Evolutionary conservation across 2,329 filamentous ascomycete species (phyloP).

Genomic region (Fusarium humuli): DNA sequence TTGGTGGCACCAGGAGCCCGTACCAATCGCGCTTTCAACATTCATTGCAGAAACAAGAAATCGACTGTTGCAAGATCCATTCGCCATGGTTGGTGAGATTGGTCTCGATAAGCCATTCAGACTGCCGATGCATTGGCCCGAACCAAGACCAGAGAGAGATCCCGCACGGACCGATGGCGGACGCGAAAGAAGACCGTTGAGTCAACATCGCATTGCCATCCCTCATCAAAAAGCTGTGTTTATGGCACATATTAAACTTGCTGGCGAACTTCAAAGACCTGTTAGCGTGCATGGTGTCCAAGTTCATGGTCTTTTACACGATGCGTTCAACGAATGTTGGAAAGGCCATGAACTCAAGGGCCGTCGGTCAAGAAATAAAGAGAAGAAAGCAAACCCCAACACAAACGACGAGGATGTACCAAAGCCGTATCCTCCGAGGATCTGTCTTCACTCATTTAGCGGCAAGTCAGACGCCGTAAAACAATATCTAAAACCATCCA

Average conservation of each 20-base stretch:
- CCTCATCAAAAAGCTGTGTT: slow-evolving; percentile 74
- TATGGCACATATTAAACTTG: slow-evolving; percentile 72
- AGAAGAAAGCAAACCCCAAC: slow-evolving; percentile 20
- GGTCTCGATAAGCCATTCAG: slow-evolving; percentile 79
- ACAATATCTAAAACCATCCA: slow-evolving; percentile 77
- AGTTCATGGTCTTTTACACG: slow-evolving; percentile 75
- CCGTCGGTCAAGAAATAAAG: slow-evolving; percentile 58
- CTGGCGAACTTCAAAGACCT: slow-evolving; percentile 71
- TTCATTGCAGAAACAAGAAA: slow-evolving; percentile 67
- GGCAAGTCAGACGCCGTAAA: slow-evolving; percentile 78
- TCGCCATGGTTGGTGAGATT: slow-evolving; percentile 78
- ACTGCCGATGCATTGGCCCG: slow-evolving; percentile 69
- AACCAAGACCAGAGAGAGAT: slow-evolving; percentile 21
- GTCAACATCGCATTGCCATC: slow-evolving; percentile 72
- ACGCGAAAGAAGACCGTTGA: slow-evolving; percentile 74
- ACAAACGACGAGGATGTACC: slow-evolving; percentile 35
- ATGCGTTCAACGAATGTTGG: slow-evolving; percentile 69
- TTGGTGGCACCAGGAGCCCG: slow-evolving; percentile 59
- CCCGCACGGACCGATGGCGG: slow-evolving; percentile 69
- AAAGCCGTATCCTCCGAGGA: slow-evolving; percentile 76
- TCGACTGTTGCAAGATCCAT: slow-evolving; percentile 66
- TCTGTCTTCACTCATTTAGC: slow-evolving; percentile 92
- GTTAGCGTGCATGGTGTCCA: slow-evolving; percentile 78
- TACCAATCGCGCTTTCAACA: slow-evolving; percentile 66
- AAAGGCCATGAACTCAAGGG: slow-evolving; percentile 71